Percentiles rank a stretch among this genome's conserved stretches.
Evolutionary conservation across 345 rosid genomes (phyloP).

Genomic region (Camelina neglecta): DNA sequence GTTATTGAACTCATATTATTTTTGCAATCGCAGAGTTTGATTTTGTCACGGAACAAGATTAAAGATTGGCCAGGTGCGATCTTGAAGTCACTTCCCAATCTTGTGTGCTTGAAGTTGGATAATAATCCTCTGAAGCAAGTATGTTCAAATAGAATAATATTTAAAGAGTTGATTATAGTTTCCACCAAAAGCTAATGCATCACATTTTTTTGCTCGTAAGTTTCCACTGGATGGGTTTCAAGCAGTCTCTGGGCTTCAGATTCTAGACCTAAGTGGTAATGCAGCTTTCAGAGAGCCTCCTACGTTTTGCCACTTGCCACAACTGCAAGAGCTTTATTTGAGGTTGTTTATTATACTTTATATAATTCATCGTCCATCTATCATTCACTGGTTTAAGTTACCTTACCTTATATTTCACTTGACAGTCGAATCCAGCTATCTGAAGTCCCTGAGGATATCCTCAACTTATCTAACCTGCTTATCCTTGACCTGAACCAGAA

Average conservation of each 20-base stretch:
- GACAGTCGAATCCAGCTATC: constrained; percentile 70
- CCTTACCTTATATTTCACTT: constrained; percentile 19
- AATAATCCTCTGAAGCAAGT: constrained; percentile 78
- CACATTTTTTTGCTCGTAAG: constrained; percentile 48
- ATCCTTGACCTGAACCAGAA: constrained; percentile 87
- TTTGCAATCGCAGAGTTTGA: constrained; percentile 62
- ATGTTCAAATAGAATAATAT: constrained; percentile 18
- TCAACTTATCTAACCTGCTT: constrained; percentile 59
- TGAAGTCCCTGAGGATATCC: constrained; percentile 71
- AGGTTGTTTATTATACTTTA: constrained; percentile 57
- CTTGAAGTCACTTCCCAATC: constrained; percentile 67
- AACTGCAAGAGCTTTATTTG: constrained; percentile 81
- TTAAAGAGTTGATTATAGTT: not conserved
- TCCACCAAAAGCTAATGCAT: constrained; percentile 30
- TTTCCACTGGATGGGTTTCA: constrained; percentile 79
- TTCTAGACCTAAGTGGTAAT: constrained; percentile 83
- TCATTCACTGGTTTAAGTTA: constrained; percentile 17
- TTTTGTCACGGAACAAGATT: constrained; percentile 80
- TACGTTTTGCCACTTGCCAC: constrained; percentile 66
- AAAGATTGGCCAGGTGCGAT: constrained; percentile 79
- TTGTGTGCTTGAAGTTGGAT: constrained; percentile 83
- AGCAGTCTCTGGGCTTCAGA: constrained; percentile 68
- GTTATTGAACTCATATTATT: not conserved
- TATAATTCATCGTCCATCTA: not conserved
- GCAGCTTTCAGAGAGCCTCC: constrained; percentile 59